Evolutionary conservation across 2,329 filamentous ascomycete genomes (phyloP).

Genomic region (Clonostachys solani): DNA sequence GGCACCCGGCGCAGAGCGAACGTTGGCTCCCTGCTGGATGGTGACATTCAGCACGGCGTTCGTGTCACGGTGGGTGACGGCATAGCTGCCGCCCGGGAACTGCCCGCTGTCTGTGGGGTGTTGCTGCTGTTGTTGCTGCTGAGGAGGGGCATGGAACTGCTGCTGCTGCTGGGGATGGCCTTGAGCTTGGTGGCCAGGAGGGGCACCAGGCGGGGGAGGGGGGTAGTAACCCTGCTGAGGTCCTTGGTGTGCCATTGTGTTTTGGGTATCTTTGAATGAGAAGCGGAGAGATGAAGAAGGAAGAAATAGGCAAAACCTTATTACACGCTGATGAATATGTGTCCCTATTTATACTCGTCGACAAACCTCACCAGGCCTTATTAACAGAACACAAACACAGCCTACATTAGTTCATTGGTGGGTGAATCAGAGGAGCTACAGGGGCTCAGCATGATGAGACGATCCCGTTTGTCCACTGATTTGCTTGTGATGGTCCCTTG

Average conservation of each 20-base stretch:
- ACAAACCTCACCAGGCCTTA: too few species aligned
- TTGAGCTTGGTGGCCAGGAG: constrained; percentile 1
- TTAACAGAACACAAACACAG: too few species aligned
- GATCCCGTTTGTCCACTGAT: too few species aligned
- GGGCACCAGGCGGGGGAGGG: neutral
- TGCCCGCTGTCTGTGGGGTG: constrained; percentile 3
- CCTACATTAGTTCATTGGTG: too few species aligned
- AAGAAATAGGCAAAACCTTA: too few species aligned
- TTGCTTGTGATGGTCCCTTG: too few species aligned
- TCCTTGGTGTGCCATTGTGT: neutral
- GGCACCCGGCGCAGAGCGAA: constrained; percentile 8
- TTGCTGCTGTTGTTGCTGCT: constrained; percentile 3
- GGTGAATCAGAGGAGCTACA: too few species aligned
- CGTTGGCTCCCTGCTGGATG: constrained; percentile 6
- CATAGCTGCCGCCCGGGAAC: constrained; percentile 9
- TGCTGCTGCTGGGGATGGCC: constrained; percentile 1
- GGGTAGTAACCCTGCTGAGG: neutral
- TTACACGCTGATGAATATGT: too few species aligned
- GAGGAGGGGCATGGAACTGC: neutral
- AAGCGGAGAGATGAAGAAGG: too few species aligned
- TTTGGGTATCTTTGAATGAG: too few species aligned
- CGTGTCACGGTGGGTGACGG: constrained; percentile 8
- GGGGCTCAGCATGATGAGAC: too few species aligned
- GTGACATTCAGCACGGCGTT: constrained; percentile 10
- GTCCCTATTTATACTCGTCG: too few species aligned